phyloP scores from a whole-genome alignment of 257 asterid genomes.

The Scutellaria galericulata region DNA sequence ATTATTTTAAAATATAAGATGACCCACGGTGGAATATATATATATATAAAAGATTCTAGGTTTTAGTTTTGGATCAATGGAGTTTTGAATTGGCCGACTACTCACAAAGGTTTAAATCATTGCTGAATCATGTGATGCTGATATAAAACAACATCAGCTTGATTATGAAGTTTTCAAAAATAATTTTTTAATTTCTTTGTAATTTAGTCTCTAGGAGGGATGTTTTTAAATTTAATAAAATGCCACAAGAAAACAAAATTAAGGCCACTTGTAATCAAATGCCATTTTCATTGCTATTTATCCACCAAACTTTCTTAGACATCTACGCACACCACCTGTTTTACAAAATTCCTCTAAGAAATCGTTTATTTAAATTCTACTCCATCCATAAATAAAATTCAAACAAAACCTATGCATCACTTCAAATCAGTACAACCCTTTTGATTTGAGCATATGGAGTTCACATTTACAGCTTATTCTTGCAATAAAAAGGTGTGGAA shows the following conservation, averaged over 20 bases:
- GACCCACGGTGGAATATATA: too few species aligned
- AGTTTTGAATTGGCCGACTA: conserved; percentile 1
- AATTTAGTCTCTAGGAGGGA: not conserved
- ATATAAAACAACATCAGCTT: conserved; percentile 22
- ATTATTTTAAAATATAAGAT: too few species aligned
- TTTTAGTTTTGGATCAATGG: too few species aligned
- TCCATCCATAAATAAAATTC: conserved; percentile 25
- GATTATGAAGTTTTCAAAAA: not conserved
- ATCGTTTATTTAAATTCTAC: conserved; percentile 34
- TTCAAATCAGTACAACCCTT: conserved; percentile 8
- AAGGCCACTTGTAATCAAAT: conserved; percentile 34
- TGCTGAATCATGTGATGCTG: conserved; percentile 37
- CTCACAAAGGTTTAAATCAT: conserved; percentile 23
- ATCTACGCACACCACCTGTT: conserved; percentile 19
- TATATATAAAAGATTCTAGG: too few species aligned
- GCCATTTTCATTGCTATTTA: conserved; percentile 32
- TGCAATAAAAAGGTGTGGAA: too few species aligned
- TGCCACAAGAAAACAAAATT: conserved; percentile 35
- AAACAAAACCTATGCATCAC: not conserved
- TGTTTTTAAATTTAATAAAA: not conserved
- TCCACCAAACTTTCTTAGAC: conserved; percentile 36
- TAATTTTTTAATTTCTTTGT: not conserved
- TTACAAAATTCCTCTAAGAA: conserved; percentile 24
- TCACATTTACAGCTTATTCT: too few species aligned
- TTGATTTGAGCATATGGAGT: not conserved